Conservation (phyloP, 2,329 filamentous ascomycete species). For the Periconia sp. region DNA sequence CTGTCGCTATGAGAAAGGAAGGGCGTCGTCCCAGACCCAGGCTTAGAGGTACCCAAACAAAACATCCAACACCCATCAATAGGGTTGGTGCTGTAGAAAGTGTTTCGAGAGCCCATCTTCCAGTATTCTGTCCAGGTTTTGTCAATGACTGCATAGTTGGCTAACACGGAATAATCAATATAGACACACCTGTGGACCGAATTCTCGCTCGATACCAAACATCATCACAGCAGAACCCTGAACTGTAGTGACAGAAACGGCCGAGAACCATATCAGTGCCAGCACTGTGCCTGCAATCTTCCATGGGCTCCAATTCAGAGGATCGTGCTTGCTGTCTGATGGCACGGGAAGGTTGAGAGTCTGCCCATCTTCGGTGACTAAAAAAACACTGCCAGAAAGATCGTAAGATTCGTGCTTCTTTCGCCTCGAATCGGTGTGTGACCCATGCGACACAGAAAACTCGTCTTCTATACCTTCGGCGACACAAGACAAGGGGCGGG, state of each 20-base stretch:
- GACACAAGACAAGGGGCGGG: background rate
- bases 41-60: conserved; percentile 43
- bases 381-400: conserved; percentile 25
- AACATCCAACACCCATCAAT: conserved; percentile 39
- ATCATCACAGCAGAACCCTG: conserved; percentile 22
- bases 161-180: background rate
- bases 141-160: background rate
- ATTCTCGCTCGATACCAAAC: conserved; percentile 13
- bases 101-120: conserved; percentile 26
- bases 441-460: background rate
- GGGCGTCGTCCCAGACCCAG: conserved; percentile 43
- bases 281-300: conserved; percentile 22
- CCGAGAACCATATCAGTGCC: conserved; percentile 16
- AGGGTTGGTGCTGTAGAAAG: conserved; percentile 33
- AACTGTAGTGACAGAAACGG: conserved; percentile 16
- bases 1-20: conserved; percentile 34
- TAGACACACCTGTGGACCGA: conserved; percentile 15
- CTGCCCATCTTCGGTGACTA: conserved; percentile 23
- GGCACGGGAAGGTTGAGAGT: conserved; percentile 27
- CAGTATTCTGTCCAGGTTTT: conserved; percentile 14
- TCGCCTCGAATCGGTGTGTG: background rate
- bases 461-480: background rate
- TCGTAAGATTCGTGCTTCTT: conserved; percentile 29
- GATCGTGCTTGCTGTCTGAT: conserved; percentile 25
- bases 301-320: conserved; percentile 25